These are phyloP conservation scores for Warburgia ugandensis DNA, from an alignment of 164 flowering plant genomes.

Conservation along the genomic window DNA sequence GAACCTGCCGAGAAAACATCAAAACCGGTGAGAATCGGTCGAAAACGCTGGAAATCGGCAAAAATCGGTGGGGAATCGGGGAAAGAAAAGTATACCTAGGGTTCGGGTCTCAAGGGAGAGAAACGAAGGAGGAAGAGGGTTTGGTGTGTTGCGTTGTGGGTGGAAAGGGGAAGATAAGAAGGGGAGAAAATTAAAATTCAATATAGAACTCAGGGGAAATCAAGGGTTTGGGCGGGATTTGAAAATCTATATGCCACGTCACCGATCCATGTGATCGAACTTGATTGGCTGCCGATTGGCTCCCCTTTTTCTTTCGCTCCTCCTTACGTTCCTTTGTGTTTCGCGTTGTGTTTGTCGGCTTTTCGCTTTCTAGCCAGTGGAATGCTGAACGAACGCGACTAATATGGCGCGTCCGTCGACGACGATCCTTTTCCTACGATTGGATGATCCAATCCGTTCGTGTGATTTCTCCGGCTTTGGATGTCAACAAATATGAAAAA, in stretches of 20 bases:
- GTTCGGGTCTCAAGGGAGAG: slow-evolving; percentile 24
- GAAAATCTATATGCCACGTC: slow-evolving; percentile 21
- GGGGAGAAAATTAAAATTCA: slow-evolving; percentile 14
- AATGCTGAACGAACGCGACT: too few relatives aligned
- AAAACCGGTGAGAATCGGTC: slow-evolving; percentile 18
- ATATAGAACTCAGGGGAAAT: not conserved
- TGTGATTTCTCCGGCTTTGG: too few relatives aligned
- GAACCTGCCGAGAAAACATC: slow-evolving; percentile 22
- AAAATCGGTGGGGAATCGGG: not conserved
- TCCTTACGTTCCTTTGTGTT: not conserved
- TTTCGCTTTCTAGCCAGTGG: not conserved
- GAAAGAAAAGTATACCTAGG: slow-evolving; percentile 10
- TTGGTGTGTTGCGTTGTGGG: slow-evolving; percentile 6
- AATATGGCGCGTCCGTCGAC: too few relatives aligned
- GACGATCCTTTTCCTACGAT: too few relatives aligned
- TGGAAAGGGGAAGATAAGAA: slow-evolving; percentile 8
- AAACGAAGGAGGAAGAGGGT: slow-evolving; percentile 2
- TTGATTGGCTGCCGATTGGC: slow-evolving; percentile 2
- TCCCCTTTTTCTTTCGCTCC: too few relatives aligned
- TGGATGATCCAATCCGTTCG: too few relatives aligned
- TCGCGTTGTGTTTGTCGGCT: slow-evolving; percentile 1
- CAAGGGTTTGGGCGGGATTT: slow-evolving; percentile 34
- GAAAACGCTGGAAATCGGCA: not conserved
- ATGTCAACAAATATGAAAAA: too few relatives aligned
- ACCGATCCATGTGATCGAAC: slow-evolving; percentile 20